Conservation (phyloP, 106 monocot genomes). For the Allium cepa region DNA sequence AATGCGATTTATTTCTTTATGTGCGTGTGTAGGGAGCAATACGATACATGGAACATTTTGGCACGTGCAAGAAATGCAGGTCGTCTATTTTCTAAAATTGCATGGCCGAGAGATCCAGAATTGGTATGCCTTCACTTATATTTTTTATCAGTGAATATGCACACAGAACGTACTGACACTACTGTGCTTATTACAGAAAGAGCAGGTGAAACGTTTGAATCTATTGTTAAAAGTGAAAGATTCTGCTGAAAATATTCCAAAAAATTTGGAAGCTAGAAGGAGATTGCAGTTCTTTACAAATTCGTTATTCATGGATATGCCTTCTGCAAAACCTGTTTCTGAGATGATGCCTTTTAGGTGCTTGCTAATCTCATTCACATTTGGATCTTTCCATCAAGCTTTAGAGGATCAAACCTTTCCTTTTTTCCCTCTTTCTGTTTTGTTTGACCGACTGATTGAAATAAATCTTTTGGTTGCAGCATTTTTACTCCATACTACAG, state of each 20-base stretch:
- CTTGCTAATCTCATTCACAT: not conserved
- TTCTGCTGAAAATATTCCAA: conserved; percentile 85
- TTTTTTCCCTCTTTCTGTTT: conserved; percentile 9
- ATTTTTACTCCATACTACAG: conserved; percentile 99
- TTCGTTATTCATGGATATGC: conserved; percentile 96
- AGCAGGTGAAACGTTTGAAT: conserved; percentile 89
- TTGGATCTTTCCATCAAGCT: not conserved
- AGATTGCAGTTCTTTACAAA: conserved; percentile 91
- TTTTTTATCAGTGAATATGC: not conserved
- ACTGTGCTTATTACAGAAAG: conserved; percentile 49
- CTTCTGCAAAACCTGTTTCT: conserved; percentile 73
- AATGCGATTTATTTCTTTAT: not conserved
- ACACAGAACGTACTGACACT: not conserved
- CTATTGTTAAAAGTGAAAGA: conserved; percentile 90
- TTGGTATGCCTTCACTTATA: conserved; percentile 35
- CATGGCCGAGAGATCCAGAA: conserved; percentile 81
- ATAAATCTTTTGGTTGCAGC: conserved; percentile 16
- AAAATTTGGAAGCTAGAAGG: conserved; percentile 91
- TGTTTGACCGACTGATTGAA: not conserved
- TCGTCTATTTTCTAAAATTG: conserved; percentile 72
- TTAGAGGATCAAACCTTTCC: not conserved
- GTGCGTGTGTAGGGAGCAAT: conserved; percentile 50
- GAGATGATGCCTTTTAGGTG: conserved; percentile 96
- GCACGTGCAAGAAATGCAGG: conserved; percentile 77
- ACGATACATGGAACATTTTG: conserved; percentile 89